Evolutionary conservation across 2,329 filamentous ascomycete species (phyloP), one percentile per base, ranked within the genome.

Genomic region (Ampelomyces quisqualis): DNA sequence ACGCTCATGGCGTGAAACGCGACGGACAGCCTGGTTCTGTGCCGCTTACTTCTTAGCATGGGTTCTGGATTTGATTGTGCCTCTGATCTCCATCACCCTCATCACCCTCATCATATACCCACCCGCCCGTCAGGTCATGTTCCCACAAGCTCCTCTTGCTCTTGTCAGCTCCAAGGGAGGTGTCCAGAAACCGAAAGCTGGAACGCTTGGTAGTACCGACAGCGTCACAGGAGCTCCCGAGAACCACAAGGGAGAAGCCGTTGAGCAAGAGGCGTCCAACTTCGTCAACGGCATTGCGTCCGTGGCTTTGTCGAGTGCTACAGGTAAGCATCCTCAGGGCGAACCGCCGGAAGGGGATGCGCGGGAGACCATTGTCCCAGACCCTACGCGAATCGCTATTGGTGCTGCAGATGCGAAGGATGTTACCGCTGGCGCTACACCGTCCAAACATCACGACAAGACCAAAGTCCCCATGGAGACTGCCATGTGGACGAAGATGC

Each of bases 181-280:
- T 5, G 74, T 91, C 1, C 82, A 93, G 64, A 90, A 86, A 55
- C 88, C 88, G 1, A 80, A 81, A 35, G 79, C 88, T 2, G 88
- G 88, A 1, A 81, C 89, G 0, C 70, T 93, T 0, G 88, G 85
- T 1, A 89, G 85, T 14, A 79, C 84, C 19, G 85, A 89, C 45
- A 89, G 85, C 41, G 77, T 85, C 0, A 94, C 88, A 0, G 89
- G 88, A 1, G 88, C 88, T 0, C 85, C 88, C 0, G 87, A 95
- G 63, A 88, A 88, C 51, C 80, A 88, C 68, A 85, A 88, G 61
- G 88, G 89, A 18, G 88, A 93, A 63, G 86, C 87, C 0, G 85
- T 89, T 1, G 88, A 94, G 63, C 80, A 86, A 46, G 88, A 94
- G 64, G 89, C 89, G 1, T 84, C 79, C 54, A 90, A 89, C 60